phyloP scores from a whole-genome alignment of 2,329 filamentous ascomycete species.

The Alternaria burnsii region DNA sequence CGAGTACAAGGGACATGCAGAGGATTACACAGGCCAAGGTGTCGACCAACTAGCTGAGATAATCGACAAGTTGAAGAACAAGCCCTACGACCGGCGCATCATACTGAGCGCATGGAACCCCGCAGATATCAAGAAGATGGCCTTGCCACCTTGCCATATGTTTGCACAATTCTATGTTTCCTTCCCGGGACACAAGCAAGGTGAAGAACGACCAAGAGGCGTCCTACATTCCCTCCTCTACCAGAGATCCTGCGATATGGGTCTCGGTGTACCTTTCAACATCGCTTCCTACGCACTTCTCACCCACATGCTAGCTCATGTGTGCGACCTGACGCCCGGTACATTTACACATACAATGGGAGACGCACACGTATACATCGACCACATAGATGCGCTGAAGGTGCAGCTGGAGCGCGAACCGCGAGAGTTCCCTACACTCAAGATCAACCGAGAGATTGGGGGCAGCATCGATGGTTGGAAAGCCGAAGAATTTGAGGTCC shows the following conservation, averaged over 20 bases:
- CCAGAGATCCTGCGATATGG: slow-evolving; percentile 96
- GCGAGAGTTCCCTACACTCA: slow-evolving; percentile 78
- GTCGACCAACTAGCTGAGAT: slow-evolving; percentile 93
- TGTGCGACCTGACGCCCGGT: slow-evolving; percentile 83
- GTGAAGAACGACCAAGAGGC: slow-evolving; percentile 61
- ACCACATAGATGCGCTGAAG: slow-evolving; percentile 88
- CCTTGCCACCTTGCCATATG: slow-evolving; percentile 94
- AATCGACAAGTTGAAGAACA: slow-evolving; percentile 82
- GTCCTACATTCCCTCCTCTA: slow-evolving; percentile 89
- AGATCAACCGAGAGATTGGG: slow-evolving; percentile 72
- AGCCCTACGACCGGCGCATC: slow-evolving; percentile 88
- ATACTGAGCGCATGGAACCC: slow-evolving; percentile 96
- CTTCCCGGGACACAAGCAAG: slow-evolving; percentile 61
- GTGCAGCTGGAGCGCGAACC: slow-evolving; percentile 83
- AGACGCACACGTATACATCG: slow-evolving; percentile 94
- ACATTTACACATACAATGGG: slow-evolving; percentile 96
- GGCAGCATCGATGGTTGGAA: slow-evolving; percentile 91
- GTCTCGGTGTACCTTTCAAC: slow-evolving; percentile 96
- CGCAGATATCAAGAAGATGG: slow-evolving; percentile 84
- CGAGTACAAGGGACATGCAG: slow-evolving; percentile 71
- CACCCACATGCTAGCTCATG: slow-evolving; percentile 93
- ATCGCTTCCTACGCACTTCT: slow-evolving; percentile 93
- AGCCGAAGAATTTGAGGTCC: slow-evolving; percentile 84
- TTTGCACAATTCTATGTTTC: slow-evolving; percentile 96
- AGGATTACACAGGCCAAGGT: slow-evolving; percentile 87